phyloP scores from a whole-genome alignment of 371 early-diverging fungal genomes.

The Mucor ambiguus region DNA sequence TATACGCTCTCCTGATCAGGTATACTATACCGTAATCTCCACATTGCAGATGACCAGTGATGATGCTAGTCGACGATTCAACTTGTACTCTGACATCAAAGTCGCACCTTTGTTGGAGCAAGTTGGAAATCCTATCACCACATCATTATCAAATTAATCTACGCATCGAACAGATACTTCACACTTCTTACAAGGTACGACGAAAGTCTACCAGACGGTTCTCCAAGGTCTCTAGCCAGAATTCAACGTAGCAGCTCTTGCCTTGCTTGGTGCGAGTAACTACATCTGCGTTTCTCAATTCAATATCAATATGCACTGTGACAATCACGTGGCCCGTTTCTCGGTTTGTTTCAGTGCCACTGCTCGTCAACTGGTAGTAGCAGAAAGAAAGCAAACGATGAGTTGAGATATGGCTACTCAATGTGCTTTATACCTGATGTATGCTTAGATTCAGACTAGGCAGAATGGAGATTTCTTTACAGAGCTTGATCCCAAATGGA shows the following conservation, averaged over 20 bases:
- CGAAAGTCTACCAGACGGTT: conserved; percentile 40
- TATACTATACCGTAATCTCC: conserved; percentile 42
- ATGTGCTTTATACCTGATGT: conserved; percentile 18
- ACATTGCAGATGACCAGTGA: conserved; percentile 34
- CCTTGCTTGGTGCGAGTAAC: conserved; percentile 18
- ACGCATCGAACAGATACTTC: not conserved
- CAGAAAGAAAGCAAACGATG: not conserved
- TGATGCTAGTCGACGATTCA: not conserved
- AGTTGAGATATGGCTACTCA: not conserved
- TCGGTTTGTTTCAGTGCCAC: not conserved
- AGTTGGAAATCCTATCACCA: conserved; percentile 27
- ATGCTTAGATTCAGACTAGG: conserved; percentile 14
- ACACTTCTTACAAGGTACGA: conserved; percentile 36
- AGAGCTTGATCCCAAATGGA: conserved; percentile 42
- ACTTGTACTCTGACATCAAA: conserved; percentile 26
- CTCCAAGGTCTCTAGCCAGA: conserved; percentile 37
- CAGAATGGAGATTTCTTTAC: conserved; percentile 2
- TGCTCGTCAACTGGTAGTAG: not conserved
- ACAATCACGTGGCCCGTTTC: conserved; percentile 8
- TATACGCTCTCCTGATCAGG: too few relatives aligned
- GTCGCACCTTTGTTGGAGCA: conserved; percentile 21
- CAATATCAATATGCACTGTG: conserved; percentile 14
- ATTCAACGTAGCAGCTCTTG: conserved; percentile 31
- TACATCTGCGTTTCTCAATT: conserved; percentile 19
- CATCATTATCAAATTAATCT: too few relatives aligned